Conservation (phyloP, 805 yeast genomes). For the Priceomyces castillae region DNA sequence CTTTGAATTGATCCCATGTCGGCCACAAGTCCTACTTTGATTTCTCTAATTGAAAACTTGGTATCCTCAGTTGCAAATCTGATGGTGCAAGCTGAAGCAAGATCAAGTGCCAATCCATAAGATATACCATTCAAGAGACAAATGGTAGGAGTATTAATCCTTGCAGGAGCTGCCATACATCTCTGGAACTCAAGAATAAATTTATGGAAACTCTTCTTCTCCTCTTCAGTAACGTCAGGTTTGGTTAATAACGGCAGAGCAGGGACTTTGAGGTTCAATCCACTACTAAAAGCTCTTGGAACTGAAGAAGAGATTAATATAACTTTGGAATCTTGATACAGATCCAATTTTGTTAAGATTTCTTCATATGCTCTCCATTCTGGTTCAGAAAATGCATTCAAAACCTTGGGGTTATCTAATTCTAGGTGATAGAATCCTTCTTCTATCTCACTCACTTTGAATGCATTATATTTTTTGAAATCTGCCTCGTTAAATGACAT, state of each 20-base stretch:
- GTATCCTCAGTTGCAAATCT: constrained; percentile 55
- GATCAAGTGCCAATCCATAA: constrained; percentile 68
- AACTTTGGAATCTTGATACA: constrained; percentile 45
- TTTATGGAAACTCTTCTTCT: constrained; percentile 23
- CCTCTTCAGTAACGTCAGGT: constrained; percentile 10
- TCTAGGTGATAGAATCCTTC: constrained; percentile 55
- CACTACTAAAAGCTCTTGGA: constrained; percentile 60
- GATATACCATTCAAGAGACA: constrained; percentile 62
- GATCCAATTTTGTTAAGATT: constrained; percentile 45
- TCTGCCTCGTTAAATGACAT: constrained; percentile 15
- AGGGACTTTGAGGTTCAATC: constrained; percentile 54
- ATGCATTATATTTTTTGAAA: constrained; percentile 26
- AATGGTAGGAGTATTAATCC: constrained; percentile 59
- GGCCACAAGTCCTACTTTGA: constrained; percentile 71
- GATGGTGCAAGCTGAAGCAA: constrained; percentile 56
- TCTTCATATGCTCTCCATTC: constrained; percentile 58
- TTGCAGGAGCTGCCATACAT: constrained; percentile 47
- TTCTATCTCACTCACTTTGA: constrained; percentile 40
- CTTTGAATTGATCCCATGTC: constrained; percentile 79
- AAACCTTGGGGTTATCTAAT: constrained; percentile 56
- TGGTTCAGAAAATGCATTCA: constrained; percentile 56
- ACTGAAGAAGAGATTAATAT: constrained; percentile 54
- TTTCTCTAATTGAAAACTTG: constrained; percentile 61
- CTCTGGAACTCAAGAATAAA: constrained; percentile 59
- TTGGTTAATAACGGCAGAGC: constrained; percentile 7